Conservation (phyloP, 2,329 filamentous ascomycete genomes). For the Verticillium tricorpus region DNA sequence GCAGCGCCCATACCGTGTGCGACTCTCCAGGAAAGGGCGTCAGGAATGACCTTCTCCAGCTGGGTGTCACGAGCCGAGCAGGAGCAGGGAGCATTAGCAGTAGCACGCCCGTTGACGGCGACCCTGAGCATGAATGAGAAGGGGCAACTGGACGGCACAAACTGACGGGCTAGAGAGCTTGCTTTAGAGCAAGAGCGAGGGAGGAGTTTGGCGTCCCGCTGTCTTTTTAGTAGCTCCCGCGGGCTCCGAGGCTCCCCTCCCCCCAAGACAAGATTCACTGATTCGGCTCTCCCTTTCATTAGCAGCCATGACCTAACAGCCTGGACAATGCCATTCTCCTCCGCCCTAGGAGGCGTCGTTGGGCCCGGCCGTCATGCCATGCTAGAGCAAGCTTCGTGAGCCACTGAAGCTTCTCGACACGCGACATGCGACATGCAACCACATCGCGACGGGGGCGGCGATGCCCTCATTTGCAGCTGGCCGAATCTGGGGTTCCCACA, state of each 20-base stretch:
- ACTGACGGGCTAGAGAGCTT: too few species aligned
- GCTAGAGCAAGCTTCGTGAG: too few species aligned
- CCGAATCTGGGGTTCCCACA: not conserved
- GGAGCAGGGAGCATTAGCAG: not conserved
- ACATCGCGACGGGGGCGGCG: not conserved
- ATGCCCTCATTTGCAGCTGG: not conserved
- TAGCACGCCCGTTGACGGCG: not conserved
- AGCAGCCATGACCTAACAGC: not conserved
- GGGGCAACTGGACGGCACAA: too few species aligned
- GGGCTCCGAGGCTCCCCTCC: not conserved
- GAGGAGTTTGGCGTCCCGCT: not conserved
- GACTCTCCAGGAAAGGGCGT: not conserved
- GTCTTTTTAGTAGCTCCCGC: not conserved
- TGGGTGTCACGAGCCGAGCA: not conserved
- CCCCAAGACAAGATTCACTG: not conserved
- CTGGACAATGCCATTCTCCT: not conserved
- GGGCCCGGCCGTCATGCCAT: not conserved
- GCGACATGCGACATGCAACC: not conserved
- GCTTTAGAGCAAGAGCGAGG: too few species aligned
- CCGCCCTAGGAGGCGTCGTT: not conserved
- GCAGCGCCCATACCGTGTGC: not conserved
- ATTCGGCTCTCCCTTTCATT: not conserved
- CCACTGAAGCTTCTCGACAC: too few species aligned
- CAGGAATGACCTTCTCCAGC: not conserved
- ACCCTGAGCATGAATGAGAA: too few species aligned